These are phyloP conservation scores for Thraustochytrium sp. DNA, from an alignment of 352 stramenopile species.

Conservation along the genomic window DNA sequence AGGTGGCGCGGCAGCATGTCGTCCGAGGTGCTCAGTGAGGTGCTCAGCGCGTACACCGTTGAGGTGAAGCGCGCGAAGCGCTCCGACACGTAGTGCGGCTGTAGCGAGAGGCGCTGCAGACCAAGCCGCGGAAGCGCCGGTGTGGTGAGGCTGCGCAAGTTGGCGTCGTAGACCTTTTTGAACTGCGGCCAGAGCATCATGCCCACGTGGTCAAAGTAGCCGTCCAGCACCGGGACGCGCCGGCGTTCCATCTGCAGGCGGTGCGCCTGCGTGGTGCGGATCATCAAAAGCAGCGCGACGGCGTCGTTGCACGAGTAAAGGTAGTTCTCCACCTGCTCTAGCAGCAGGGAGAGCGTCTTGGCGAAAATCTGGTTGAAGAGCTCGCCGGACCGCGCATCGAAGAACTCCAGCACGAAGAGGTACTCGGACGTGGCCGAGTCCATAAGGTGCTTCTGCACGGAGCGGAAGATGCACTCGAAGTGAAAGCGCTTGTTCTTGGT, in stretches of 20 bases:
- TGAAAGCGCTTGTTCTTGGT: conserved; percentile 81
- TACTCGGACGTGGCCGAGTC: conserved; percentile 95
- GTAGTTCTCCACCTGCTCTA: conserved; percentile 98
- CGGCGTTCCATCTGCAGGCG: conserved; percentile 65
- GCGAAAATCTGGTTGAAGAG: conserved; percentile 90
- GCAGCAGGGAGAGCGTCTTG: conserved; percentile 84
- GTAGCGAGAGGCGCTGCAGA: conserved; percentile 72
- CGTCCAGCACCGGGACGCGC: conserved; percentile 80
- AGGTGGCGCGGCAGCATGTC: conserved; percentile 92
- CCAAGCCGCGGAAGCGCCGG: conserved; percentile 80
- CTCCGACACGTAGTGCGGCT: conserved; percentile 91
- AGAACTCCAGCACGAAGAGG: conserved; percentile 90
- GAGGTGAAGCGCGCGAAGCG: conserved; percentile 94
- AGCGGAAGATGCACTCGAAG: conserved; percentile 93
- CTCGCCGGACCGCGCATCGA: conserved; percentile 73
- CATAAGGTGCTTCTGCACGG: conserved; percentile 91
- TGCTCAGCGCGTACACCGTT: conserved; percentile 82
- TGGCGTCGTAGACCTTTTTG: conserved; percentile 91
- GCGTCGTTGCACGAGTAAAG: conserved; percentile 93
- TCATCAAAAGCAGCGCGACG: conserved; percentile 96
- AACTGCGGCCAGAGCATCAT: conserved; percentile 93
- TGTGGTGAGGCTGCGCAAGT: conserved; percentile 82
- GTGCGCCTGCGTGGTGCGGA: conserved; percentile 85
- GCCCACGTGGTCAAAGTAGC: conserved; percentile 90
- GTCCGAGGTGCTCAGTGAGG: conserved; percentile 52